Conservation (phyloP, 352 stramenopile species). For the Globisporangium rhizosaccharum region DNA sequence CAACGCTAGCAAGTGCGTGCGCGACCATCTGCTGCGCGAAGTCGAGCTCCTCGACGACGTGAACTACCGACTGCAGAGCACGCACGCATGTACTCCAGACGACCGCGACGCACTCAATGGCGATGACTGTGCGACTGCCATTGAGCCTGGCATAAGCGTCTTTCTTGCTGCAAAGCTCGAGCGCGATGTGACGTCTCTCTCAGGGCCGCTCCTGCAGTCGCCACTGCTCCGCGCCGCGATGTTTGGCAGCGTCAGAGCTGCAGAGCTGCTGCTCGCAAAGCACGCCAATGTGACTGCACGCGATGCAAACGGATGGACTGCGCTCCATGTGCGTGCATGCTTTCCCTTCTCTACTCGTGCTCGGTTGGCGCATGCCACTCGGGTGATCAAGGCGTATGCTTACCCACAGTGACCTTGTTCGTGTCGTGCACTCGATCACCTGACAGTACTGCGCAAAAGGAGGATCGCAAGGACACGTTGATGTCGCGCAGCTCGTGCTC, state of each 20-base stretch:
- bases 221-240: constrained; percentile 43
- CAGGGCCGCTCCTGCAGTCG: constrained; percentile 25
- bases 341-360: not conserved
- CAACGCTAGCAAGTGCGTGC: constrained; percentile 18
- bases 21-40: constrained; percentile 27
- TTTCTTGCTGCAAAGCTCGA: constrained; percentile 35
- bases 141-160: constrained; percentile 30
- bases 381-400: too few species aligned
- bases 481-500: constrained; percentile 34
- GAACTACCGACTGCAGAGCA: constrained; percentile 10
- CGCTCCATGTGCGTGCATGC: constrained; percentile 39
- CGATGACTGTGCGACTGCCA: not conserved
- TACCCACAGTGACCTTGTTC: not conserved
- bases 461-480: constrained; percentile 23
- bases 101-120: not conserved
- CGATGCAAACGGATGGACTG: constrained; percentile 56
- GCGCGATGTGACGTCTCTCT: constrained; percentile 11
- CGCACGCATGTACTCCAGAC: not conserved
- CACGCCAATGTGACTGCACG: constrained; percentile 25
- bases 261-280: constrained; percentile 35
- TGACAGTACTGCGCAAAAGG: constrained; percentile 44
- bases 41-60: constrained; percentile 33
- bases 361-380: not conserved
- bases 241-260: constrained; percentile 34
- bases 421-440: not conserved